phyloP scores from a whole-genome alignment of 1,139 yeast species.

The Geotrichum siamense region DNA sequence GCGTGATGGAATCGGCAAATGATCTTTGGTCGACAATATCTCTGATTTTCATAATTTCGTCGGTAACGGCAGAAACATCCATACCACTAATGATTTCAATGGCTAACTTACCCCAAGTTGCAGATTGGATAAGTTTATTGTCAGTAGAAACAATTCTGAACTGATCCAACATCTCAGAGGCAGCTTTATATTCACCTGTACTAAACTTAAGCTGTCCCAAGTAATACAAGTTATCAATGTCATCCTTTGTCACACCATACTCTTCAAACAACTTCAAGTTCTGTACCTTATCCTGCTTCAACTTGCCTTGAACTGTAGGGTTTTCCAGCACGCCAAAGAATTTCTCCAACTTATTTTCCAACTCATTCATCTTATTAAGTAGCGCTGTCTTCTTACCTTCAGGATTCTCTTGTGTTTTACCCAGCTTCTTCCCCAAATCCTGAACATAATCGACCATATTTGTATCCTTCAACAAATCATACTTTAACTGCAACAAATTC shows the following conservation, averaged over 20 bases:
- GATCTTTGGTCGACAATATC: conserved; percentile 51
- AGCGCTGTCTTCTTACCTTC: conserved; percentile 38
- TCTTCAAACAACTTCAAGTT: conserved; percentile 41
- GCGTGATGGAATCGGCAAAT: conserved; percentile 46
- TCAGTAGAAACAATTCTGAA: conserved; percentile 49
- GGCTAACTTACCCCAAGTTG: conserved; percentile 61
- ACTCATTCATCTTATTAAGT: conserved; percentile 36
- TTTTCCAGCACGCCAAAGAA: conserved; percentile 43
- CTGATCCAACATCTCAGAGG: conserved; percentile 49
- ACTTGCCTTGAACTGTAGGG: conserved; percentile 42
- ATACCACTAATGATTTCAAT: conserved; percentile 45
- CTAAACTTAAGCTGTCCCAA: conserved; percentile 55
- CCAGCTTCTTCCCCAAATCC: conserved; percentile 39
- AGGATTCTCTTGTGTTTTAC: conserved; percentile 39
- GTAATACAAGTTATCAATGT: conserved; percentile 46
- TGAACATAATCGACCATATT: conserved; percentile 47
- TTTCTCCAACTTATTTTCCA: conserved; percentile 40
- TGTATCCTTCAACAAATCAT: conserved; percentile 48
- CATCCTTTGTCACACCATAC: conserved; percentile 43
- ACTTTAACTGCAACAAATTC: conserved; percentile 42
- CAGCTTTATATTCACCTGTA: conserved; percentile 52
- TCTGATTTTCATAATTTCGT: conserved; percentile 46
- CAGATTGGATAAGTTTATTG: conserved; percentile 43
- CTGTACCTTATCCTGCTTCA: conserved; percentile 48
- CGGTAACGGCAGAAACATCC: conserved; percentile 46